Evolutionary conservation across 2,329 filamentous ascomycete species (phyloP).

Genomic region (Trichoderma atrobrunneum): DNA sequence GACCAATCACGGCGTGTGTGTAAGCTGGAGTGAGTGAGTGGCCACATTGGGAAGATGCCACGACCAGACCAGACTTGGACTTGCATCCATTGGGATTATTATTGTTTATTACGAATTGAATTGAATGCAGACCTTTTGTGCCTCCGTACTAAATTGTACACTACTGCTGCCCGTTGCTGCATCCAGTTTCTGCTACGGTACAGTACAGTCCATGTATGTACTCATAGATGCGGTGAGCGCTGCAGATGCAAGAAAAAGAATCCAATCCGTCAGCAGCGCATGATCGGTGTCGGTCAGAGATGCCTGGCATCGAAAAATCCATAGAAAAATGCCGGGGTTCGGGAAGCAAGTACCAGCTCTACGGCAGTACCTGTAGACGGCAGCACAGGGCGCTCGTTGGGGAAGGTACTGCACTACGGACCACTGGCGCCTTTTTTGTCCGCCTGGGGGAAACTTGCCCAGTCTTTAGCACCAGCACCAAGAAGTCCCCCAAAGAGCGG

Average conservation of each 20-base stretch:
- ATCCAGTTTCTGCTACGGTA: neutral
- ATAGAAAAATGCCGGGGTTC: neutral
- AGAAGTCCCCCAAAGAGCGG: neutral
- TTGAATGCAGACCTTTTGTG: neutral
- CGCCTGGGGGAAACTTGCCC: neutral
- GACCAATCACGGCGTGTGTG: neutral
- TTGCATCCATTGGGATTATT: neutral
- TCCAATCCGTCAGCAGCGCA: neutral
- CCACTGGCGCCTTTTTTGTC: neutral
- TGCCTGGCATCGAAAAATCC: neutral
- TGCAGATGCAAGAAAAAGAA: neutral
- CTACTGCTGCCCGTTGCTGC: neutral
- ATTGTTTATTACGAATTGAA: neutral
- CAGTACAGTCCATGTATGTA: neutral
- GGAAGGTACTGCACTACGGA: neutral
- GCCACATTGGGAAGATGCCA: neutral
- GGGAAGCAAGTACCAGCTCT: neutral
- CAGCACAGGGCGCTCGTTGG: conserved; percentile 7
- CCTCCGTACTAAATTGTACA: neutral
- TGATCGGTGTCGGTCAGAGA: neutral
- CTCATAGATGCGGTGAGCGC: neutral
- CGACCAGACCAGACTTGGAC: neutral
- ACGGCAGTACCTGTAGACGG: conserved; percentile 1
- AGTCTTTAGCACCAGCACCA: neutral
- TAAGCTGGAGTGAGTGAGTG: neutral